phyloP scores from a whole-genome alignment of 2,329 filamentous ascomycete genomes.

The Aspergillus eucalypticola region DNA sequence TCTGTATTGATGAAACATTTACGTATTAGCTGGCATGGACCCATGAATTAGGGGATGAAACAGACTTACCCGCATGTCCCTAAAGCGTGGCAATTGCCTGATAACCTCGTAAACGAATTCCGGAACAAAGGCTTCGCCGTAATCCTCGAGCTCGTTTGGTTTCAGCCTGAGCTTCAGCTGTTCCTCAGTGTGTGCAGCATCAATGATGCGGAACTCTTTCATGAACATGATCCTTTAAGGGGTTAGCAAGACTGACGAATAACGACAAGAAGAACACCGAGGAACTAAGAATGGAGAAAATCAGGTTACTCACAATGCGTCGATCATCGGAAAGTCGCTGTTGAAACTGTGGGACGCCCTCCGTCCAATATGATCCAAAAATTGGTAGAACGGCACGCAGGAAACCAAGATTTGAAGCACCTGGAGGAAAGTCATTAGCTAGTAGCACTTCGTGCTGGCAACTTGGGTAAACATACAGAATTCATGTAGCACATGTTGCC shows the following conservation, averaged over 20 bases:
- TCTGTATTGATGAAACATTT: conserved; percentile 48
- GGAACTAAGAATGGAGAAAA: neutral
- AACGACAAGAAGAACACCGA: neutral
- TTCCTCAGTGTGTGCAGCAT: conserved; percentile 72
- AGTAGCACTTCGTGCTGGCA: conserved; percentile 37
- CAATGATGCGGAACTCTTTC: conserved; percentile 84
- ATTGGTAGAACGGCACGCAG: conserved; percentile 91
- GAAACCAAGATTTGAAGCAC: conserved; percentile 94
- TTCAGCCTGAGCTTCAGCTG: conserved; percentile 74
- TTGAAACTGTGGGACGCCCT: conserved; percentile 89
- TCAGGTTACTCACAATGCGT: conserved; percentile 72
- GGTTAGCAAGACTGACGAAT: conserved; percentile 2
- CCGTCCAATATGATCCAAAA: conserved; percentile 82
- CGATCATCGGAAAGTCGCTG: conserved; percentile 87
- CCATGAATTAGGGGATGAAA: neutral
- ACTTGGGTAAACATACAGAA: conserved; percentile 66
- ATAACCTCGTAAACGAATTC: conserved; percentile 97
- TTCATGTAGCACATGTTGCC: conserved; percentile 99
- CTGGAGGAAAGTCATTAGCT: conserved; percentile 47
- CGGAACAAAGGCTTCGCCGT: conserved; percentile 86
- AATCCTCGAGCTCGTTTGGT: conserved; percentile 80
- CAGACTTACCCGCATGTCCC: conserved; percentile 77
- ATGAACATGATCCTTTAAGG: conserved; percentile 83
- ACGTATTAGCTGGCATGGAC: neutral
- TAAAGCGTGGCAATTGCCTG: conserved; percentile 79